Evolutionary conservation across 768 basidiomycete species (phyloP), one percentile per base, ranked within the genome.

Genomic region (Pisolithus orientalis): DNA sequence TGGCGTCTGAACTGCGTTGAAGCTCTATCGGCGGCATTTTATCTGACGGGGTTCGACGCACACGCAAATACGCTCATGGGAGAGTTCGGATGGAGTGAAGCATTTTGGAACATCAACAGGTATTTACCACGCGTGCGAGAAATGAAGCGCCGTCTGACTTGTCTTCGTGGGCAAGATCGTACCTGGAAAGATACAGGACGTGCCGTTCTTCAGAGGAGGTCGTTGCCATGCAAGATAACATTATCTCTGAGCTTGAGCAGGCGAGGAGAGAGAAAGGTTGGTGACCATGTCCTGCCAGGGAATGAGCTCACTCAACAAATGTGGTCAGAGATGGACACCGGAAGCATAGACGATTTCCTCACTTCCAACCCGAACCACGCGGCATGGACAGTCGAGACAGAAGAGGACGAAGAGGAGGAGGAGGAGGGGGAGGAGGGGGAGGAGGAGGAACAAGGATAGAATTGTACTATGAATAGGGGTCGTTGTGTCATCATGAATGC

Each of bases 1-100:
- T 97, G 94, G 93, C 76, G 87, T 46, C 74, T 99, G 39, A 97
- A 95, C 61, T 97, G 95, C 57, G 94, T 90, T 28, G 94, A 95
- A 68, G 90, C 91, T 0, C 78, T 97, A 5, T 94, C 96, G 0
- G 96, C 95, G 0, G 88, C 93, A 0, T 94, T 99, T 60, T 96
- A 91, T 66, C 87, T 98, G 60, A 88, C 90, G 0, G 92, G 94
- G 0, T 91, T 93, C 55, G 79, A 88, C 57, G 64, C 76, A 0
- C 86, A 92, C 63, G 94, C 91, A 0, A 87, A 94, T 48, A 75
- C 76, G 25, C 65, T 99, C 21, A 68, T 98, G 31, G 77, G 75
- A 49, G 83, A 81, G 7, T 99, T 98, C 63, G 87, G 91, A 8
- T 97, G 95, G 94, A 95, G 91, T 2, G 80, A 78, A 21, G 79